Conservation (phyloP, 305 asterid genomes). For the Fraxinus baroniana region DNA sequence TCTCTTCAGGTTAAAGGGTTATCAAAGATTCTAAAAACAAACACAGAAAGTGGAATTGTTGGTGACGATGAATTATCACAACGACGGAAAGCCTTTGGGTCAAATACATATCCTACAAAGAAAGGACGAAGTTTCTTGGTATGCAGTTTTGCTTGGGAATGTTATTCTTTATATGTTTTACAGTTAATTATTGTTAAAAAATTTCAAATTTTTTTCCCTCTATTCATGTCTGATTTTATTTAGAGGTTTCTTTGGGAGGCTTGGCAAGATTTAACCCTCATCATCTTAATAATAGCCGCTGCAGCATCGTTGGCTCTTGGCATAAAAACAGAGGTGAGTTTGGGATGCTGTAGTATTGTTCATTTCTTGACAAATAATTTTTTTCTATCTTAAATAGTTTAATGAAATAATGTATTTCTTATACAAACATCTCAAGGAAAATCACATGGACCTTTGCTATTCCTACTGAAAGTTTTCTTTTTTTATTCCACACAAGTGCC, state of each 20-base stretch:
- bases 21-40: constrained; percentile 53
- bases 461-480: not conserved
- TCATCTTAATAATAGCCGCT: constrained; percentile 84
- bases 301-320: constrained; percentile 81
- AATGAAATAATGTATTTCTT: not conserved
- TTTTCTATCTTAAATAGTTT: not conserved
- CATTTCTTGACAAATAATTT: not conserved
- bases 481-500: not conserved
- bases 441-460: not conserved
- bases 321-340: constrained; percentile 72
- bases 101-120: constrained; percentile 86
- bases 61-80: constrained; percentile 57
- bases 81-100: constrained; percentile 64
- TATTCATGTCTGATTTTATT: constrained; percentile 18
- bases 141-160: constrained; percentile 16
- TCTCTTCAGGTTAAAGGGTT: constrained; percentile 64
- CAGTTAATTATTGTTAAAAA: not conserved
- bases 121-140: constrained; percentile 86
- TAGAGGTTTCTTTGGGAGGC: constrained; percentile 95
- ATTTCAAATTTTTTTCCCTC: not conserved
- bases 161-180: constrained; percentile 11
- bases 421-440: not conserved
- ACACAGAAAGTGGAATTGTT: constrained; percentile 44
- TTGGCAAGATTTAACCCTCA: constrained; percentile 91
- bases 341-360: constrained; percentile 1